Percentiles rank a stretch among this genome's conserved stretches.
Conservation (phyloP, 2,329 filamentous ascomycete genomes). For the Leptodontidium sp. region DNA sequence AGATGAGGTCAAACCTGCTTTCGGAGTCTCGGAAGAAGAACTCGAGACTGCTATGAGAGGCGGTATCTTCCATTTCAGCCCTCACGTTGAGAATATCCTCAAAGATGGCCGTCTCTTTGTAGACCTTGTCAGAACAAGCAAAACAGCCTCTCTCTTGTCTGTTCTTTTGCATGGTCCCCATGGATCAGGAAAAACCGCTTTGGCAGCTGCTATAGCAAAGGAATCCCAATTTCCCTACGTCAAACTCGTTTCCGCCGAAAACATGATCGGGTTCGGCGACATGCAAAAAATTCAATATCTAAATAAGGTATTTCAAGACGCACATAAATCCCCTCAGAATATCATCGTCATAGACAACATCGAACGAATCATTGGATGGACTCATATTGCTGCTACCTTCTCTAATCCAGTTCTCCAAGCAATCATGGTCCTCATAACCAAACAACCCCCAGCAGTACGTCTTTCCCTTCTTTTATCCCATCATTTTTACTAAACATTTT, state of each 20-base stretch:
- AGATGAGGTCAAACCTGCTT: too few species aligned
- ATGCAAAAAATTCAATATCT: constrained; percentile 86
- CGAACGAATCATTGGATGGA: constrained; percentile 92
- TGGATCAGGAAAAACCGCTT: too few species aligned
- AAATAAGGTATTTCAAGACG: constrained; percentile 88
- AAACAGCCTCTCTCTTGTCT: too few species aligned
- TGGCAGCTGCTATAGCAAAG: constrained; percentile 68
- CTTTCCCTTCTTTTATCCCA: neutral
- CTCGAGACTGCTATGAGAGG: too few species aligned
- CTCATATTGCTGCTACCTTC: constrained; percentile 88
- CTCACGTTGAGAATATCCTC: too few species aligned
- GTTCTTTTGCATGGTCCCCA: too few species aligned
- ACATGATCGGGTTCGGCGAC: constrained; percentile 85
- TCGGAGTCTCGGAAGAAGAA: too few species aligned
- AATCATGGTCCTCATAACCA: constrained; percentile 70
- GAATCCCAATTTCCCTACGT: constrained; percentile 91
- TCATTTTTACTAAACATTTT: constrained; percentile 37
- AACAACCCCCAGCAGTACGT: constrained; percentile 66
- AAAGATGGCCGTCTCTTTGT: too few species aligned
- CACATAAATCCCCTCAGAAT: constrained; percentile 90
- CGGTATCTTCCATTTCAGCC: too few species aligned
- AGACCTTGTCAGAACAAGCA: too few species aligned
- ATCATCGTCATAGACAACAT: constrained; percentile 92
- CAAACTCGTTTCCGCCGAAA: constrained; percentile 84
- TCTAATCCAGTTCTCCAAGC: constrained; percentile 76